Base-by-base conservation (phyloP, 257 asterid genomes). In the Penstemon newberryi region DNA sequence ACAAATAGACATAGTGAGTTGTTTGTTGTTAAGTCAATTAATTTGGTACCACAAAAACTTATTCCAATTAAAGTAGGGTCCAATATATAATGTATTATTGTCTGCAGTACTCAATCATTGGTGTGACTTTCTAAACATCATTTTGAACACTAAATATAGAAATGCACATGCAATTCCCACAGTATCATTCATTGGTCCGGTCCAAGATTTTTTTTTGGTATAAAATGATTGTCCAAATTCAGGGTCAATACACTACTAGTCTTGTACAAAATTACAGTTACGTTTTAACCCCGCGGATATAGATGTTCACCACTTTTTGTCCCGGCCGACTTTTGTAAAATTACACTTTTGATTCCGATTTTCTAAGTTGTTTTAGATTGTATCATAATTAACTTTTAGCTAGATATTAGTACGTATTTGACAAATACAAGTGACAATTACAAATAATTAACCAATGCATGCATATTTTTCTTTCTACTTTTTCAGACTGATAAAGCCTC, bases 401-500 rank as follows among this genome's bases (percentile, higher is more conserved):
- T 15, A 15, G 18, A 15, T 15, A 15, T 15, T 15, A 15, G 18
- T 15, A n/a, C n/a, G n/a, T n/a, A 15, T 15, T 15, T 15, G 18
- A 15, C 18, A 15, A 15, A 15, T 15, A 15, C 18, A 15, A 15
- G 18, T 15, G 38, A 12, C 18, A 40, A 37, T 4, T 51, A 33
- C 36, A 6, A 0, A 6, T 15, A 25, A 8, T 4, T 50, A 25
- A 33, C 9, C 8, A 1, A 41, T 40, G 5, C 38, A 42, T 15
- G 18, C 55, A 71, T 5, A 57, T 33, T 59, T 49, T 45, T 42
- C 3, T 4, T 36, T 8, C 8, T 59, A 25, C 33, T 45, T 39
- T n/a, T 60, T 43, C 83, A 92, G 98, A 87, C 89, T 0, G 96
- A 91, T 63, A 89, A 91, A 78, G 96, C 97, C 10, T 91, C 97